phyloP scores from a whole-genome alignment of 1,284 basidiomycete species.

The Cystobasidium sp. region DNA sequence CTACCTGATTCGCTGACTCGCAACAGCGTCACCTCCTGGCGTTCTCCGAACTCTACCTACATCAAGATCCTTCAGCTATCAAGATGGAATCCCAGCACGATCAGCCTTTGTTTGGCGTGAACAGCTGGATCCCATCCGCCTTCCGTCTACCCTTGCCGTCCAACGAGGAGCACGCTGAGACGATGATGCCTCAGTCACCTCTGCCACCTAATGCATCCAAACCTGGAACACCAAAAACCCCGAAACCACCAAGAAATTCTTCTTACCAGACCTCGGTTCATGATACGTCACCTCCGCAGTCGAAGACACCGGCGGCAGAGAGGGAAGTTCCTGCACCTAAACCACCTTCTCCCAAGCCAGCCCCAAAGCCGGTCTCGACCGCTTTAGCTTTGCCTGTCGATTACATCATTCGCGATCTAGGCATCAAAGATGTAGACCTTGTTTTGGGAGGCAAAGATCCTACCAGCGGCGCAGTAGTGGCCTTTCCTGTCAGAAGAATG shows the following conservation, averaged over 20 bases:
- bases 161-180: background rate
- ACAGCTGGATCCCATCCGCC: slow-evolving; percentile 10
- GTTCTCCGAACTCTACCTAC: background rate
- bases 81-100: background rate
- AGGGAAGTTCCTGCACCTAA: background rate
- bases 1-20: background rate
- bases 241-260: background rate
- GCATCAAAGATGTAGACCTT: slow-evolving; percentile 13
- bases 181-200: background rate
- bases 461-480: slow-evolving; percentile 22
- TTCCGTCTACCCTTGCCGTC: slow-evolving; percentile 11
- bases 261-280: no score
- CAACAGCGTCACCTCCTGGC: background rate
- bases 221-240: background rate
- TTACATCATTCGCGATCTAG: slow-evolving; percentile 20
- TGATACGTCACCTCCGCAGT: background rate
- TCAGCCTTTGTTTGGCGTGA: slow-evolving; percentile 17
- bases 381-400: slow-evolving; percentile 16
- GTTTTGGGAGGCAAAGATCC: slow-evolving; percentile 21
- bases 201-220: background rate
- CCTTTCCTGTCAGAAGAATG: slow-evolving; percentile 28
- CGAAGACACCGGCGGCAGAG: background rate
- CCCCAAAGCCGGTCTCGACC: background rate
- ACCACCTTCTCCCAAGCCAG: slow-evolving; percentile 13
- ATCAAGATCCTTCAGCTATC: background rate